Evolutionary conservation across 78 protist species (phyloP).

Genomic region (Goniomonas avonlea): DNA sequence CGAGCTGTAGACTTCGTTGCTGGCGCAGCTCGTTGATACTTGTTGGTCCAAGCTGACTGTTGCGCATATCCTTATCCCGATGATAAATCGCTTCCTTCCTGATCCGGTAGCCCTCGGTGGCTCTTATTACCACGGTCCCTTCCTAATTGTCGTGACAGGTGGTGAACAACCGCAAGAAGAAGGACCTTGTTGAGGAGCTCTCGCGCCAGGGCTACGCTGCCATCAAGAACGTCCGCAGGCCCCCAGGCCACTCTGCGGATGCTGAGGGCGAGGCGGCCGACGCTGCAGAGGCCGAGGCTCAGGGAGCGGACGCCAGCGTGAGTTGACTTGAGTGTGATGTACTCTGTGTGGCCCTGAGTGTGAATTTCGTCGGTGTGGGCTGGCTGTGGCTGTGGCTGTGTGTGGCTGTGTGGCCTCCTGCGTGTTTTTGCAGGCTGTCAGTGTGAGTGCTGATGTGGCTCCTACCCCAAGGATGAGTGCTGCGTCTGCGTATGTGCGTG

Average conservation of each 20-base stretch:
- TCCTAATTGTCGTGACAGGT: no score
- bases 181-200: constrained; percentile 21
- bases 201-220: background rate
- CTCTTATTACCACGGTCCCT: background rate
- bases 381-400: no score
- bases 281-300: constrained; percentile 10
- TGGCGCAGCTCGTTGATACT: no score
- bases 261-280: background rate
- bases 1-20: no score
- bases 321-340: no score
- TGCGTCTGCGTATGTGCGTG: background rate
- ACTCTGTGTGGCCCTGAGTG: no score
- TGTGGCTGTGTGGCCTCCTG: no score
- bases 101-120: background rate
- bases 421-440: no score
- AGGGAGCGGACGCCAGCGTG: background rate
- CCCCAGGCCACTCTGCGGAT: background rate
- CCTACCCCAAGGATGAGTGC: background rate
- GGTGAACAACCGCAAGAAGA: constrained; percentile 22
- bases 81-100: background rate
- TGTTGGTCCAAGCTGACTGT: no score
- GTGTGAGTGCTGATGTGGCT: background rate
- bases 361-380: no score
- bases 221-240: background rate
- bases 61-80: background rate